phyloP scores from a whole-genome alignment of 2,329 filamentous ascomycete genomes.

The Penicillium oxalicum region DNA sequence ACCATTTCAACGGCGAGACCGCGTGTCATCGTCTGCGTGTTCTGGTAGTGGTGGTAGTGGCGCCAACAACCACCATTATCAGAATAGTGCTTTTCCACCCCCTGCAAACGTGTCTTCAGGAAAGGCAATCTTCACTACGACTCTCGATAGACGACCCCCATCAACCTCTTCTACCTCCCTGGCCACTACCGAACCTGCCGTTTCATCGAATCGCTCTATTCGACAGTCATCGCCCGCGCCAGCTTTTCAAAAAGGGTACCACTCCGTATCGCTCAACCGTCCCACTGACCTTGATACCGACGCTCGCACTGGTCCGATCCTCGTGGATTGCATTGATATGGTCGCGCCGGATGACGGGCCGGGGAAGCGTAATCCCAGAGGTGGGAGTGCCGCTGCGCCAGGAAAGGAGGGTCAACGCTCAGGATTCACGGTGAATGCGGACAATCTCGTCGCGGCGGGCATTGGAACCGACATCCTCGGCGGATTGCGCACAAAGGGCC shows the following conservation, averaged over 20 bases:
- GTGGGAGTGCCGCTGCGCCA: constrained; percentile 10
- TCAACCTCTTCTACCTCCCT: neutral
- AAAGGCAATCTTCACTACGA: neutral
- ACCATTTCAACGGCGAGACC: constrained; percentile 30
- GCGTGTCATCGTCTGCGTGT: constrained; percentile 12
- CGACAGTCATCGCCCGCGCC: neutral
- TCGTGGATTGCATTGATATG: constrained; percentile 77
- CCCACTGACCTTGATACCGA: constrained; percentile 45
- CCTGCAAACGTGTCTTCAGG: neutral
- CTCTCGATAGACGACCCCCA: constrained; percentile 6
- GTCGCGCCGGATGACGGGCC: constrained; percentile 30
- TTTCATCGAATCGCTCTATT: neutral
- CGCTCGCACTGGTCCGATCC: constrained; percentile 75
- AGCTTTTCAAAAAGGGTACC: neutral
- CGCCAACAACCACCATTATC: no score
- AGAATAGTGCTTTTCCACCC: no score
- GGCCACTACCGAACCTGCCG: neutral
- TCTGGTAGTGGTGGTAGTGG: constrained; percentile 2
- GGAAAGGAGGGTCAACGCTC: constrained; percentile 5
- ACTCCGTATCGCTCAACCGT: constrained; percentile 16
- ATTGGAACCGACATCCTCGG: constrained; percentile 49
- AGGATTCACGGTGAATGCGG: constrained; percentile 27
- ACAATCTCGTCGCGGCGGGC: constrained; percentile 42
- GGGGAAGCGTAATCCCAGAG: constrained; percentile 19
- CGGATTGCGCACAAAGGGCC: constrained; percentile 75